Percentiles rank a stretch among this genome's conserved stretches.
Conservation (phyloP, 1,284 basidiomycete genomes). For the Ceratobasidium sp. region DNA sequence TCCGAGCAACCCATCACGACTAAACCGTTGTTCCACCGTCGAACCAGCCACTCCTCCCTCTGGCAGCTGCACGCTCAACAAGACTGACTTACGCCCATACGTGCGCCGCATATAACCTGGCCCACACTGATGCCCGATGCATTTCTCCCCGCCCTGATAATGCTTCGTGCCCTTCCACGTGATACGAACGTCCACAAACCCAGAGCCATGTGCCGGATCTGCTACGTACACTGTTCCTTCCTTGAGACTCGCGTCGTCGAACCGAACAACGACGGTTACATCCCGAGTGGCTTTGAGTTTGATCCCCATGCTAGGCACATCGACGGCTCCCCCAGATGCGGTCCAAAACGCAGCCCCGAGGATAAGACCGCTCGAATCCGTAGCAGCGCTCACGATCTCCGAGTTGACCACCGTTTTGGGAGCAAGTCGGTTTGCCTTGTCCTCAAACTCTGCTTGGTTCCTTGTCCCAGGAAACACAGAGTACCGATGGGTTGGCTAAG, state of each 20-base stretch:
- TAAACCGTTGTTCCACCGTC: not conserved
- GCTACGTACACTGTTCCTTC: not conserved
- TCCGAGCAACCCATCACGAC: not conserved
- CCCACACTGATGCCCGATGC: constrained; percentile 7
- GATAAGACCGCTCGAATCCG: constrained; percentile 3
- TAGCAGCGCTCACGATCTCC: constrained; percentile 18
- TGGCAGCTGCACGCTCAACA: not conserved
- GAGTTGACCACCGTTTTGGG: constrained; percentile 20
- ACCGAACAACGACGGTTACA: not conserved
- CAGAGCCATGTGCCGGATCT: not conserved
- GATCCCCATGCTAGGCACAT: constrained; percentile 15
- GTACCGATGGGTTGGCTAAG: constrained; percentile 54
- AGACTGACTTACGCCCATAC: not conserved
- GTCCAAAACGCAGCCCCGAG: constrained; percentile 33
- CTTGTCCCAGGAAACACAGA: constrained; percentile 57
- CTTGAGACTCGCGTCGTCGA: not conserved
- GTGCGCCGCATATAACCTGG: not conserved
- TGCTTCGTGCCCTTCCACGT: constrained; percentile 1
- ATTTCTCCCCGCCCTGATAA: not conserved
- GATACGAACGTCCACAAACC: not conserved
- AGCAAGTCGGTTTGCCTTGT: constrained; percentile 3
- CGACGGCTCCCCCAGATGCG: not conserved
- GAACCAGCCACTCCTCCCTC: constrained; percentile 14
- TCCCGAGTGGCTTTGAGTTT: not conserved
- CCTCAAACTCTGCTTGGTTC: not conserved